phyloP scores from a whole-genome alignment of 2,329 filamentous ascomycete genomes.

The Hypoxylon sp. region DNA sequence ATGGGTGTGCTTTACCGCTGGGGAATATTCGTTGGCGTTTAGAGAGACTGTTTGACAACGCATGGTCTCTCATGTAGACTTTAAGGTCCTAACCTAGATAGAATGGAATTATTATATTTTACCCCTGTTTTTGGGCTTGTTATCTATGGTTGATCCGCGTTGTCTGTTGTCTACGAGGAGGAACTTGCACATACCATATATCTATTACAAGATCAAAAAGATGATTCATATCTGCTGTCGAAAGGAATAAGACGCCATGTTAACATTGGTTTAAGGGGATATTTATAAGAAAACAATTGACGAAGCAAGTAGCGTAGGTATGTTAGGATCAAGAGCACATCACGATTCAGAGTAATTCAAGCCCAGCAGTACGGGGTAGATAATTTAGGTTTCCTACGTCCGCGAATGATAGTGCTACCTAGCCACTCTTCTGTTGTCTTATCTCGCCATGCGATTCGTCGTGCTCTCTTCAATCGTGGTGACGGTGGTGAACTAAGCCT shows the following conservation, averaged over 20 bases:
- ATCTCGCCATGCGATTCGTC: not conserved
- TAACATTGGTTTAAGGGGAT: no score
- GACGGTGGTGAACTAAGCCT: constrained; percentile 10
- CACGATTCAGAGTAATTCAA: no score
- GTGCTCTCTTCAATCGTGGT: not conserved
- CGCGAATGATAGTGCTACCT: constrained; percentile 24
- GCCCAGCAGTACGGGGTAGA: no score
- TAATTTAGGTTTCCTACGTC: constrained; percentile 40
- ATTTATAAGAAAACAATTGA: no score
- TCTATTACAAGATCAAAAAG: no score
- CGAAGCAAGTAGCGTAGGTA: no score
- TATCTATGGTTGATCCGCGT: no score
- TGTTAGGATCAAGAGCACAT: no score
- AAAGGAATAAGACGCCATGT: no score
- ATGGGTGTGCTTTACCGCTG: not conserved
- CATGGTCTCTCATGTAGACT: not conserved
- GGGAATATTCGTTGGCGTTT: not conserved
- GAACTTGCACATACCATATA: no score
- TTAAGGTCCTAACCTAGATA: constrained; percentile 10
- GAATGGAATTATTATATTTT: constrained; percentile 26
- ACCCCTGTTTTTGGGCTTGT: constrained; percentile 7
- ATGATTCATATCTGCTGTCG: no score
- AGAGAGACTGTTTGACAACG: constrained; percentile 5
- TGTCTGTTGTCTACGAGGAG: no score
- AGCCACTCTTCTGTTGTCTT: constrained; percentile 13